Evolutionary conservation across 2,329 filamentous ascomycete genomes (phyloP).

Genomic region (Annulohypoxylon truncatum): DNA sequence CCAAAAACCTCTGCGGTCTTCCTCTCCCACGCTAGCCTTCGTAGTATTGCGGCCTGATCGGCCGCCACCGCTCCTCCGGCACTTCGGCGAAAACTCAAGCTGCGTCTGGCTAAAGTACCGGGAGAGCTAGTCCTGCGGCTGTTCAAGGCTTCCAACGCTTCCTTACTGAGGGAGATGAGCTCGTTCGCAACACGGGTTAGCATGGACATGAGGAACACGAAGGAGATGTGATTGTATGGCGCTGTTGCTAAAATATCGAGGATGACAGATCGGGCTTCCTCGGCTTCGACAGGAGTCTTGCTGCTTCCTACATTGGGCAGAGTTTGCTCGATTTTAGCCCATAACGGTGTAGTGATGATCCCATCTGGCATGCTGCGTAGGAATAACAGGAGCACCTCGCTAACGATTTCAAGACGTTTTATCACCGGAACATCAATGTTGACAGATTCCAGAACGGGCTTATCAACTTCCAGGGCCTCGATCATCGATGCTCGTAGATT

Average conservation of each 20-base stretch:
- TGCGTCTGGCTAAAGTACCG: conserved; percentile 54
- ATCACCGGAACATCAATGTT: conserved; percentile 70
- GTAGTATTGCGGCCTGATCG: conserved; percentile 62
- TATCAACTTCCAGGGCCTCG: conserved; percentile 79
- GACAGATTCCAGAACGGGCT: conserved; percentile 69
- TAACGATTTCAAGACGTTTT: conserved; percentile 78
- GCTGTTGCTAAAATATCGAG: conserved; percentile 79
- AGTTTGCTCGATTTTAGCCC: conserved; percentile 74
- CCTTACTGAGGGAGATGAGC: conserved; percentile 56
- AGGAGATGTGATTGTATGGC: conserved; percentile 86
- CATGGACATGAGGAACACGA: conserved; percentile 87
- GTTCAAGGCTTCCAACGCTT: conserved; percentile 52
- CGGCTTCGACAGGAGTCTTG: conserved; percentile 42
- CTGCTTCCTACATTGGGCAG: conserved; percentile 55
- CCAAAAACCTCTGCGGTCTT: conserved; percentile 75
- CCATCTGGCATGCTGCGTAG: conserved; percentile 81
- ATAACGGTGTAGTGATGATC: conserved; percentile 76
- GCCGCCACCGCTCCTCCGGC: conserved; percentile 30
- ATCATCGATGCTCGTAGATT: conserved; percentile 56
- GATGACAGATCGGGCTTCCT: conserved; percentile 64
- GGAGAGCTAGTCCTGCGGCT: conserved; percentile 36
- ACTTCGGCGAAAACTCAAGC: conserved; percentile 59
- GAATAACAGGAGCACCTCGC: conserved; percentile 79
- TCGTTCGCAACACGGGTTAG: conserved; percentile 67
- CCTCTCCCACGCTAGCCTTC: conserved; percentile 68